Percentiles rank a stretch among this genome's conserved stretches.
Evolutionary conservation across 1,139 yeast species (phyloP).

Genomic region (Zhuliangozyma blackwelliae): DNA sequence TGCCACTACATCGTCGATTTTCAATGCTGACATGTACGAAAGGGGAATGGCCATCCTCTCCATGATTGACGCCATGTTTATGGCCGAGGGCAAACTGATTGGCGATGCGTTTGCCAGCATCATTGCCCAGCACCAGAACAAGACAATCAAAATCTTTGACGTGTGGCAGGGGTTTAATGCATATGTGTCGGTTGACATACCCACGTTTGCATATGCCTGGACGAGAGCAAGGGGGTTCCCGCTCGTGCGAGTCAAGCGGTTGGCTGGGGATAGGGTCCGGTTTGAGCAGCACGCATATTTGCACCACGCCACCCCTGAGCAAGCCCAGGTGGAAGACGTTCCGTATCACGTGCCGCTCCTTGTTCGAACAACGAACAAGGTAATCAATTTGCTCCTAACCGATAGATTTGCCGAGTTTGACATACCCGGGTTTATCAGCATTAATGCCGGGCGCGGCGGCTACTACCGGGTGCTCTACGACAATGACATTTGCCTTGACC

Average conservation of each 20-base stretch:
- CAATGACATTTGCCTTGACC: conserved; percentile 18
- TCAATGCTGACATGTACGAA: conserved; percentile 54
- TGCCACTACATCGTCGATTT: conserved; percentile 29
- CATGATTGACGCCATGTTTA: conserved; percentile 44
- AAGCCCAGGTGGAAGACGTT: conserved; percentile 35
- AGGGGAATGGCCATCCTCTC: conserved; percentile 61
- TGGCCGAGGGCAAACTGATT: conserved; percentile 16
- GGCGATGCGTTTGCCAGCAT: conserved; percentile 35
- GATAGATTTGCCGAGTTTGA: conserved; percentile 43
- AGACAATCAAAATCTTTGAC: conserved; percentile 50
- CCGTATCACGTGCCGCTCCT: conserved; percentile 54
- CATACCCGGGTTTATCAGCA: conserved; percentile 20
- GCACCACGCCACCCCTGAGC: conserved; percentile 19
- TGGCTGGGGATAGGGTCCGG: conserved; percentile 21
- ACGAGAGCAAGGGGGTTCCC: conserved; percentile 57
- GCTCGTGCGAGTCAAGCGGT: conserved; percentile 34
- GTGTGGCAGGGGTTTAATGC: conserved; percentile 47
- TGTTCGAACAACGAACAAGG: conserved; percentile 29
- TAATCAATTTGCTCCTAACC: conserved; percentile 40
- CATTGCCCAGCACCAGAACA: conserved; percentile 30
- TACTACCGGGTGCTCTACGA: conserved; percentile 35
- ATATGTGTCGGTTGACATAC: conserved; percentile 27
- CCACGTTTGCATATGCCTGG: conserved; percentile 55
- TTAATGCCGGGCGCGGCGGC: conserved; percentile 48
- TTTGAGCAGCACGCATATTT: conserved; percentile 53